These are phyloP conservation scores for Phytopythium sindhum DNA, from an alignment of 352 stramenopile genomes.

Conservation along the genomic window DNA sequence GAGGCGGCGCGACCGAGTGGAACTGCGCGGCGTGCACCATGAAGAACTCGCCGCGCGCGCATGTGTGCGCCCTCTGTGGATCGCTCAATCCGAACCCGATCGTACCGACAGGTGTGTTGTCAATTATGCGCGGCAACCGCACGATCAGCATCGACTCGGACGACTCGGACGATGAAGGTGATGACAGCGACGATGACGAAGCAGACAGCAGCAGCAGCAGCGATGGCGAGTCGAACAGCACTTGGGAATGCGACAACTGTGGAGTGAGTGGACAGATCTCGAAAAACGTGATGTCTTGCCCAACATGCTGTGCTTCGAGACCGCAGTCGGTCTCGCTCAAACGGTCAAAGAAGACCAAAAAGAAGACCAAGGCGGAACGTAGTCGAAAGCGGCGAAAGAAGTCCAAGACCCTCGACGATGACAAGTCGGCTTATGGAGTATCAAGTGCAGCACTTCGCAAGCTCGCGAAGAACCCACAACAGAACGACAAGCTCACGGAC, in stretches of 20 bases:
- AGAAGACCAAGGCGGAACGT: conserved; percentile 27
- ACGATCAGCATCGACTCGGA: conserved; percentile 21
- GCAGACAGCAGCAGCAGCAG: conserved; percentile 7
- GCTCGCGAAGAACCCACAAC: conserved; percentile 40
- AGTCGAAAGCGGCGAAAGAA: conserved; percentile 30
- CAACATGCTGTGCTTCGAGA: conserved; percentile 31
- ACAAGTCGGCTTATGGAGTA: conserved; percentile 60
- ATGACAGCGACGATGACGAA: conserved; percentile 17
- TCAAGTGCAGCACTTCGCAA: conserved; percentile 63
- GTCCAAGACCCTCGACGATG: conserved; percentile 35
- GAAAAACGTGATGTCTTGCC: conserved; percentile 24
- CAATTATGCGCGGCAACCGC: conserved; percentile 30
- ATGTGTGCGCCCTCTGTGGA: conserved; percentile 52
- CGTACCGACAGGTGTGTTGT: conserved; percentile 23
- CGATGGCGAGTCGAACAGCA: conserved; percentile 18
- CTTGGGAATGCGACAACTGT: conserved; percentile 4
- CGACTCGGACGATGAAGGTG: conserved; percentile 25
- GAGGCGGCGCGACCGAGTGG: conserved; percentile 28
- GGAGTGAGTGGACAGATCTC: conserved; percentile 13
- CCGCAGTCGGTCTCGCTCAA: conserved; percentile 11
- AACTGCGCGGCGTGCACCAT: conserved; percentile 70
- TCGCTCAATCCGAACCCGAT: conserved; percentile 61
- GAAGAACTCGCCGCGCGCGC: conserved; percentile 50
- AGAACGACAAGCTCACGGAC: conserved; percentile 45
- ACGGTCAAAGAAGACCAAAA: conserved; percentile 7